Conservation (phyloP, 805 yeast species). For the Candida methanosorbosa region DNA sequence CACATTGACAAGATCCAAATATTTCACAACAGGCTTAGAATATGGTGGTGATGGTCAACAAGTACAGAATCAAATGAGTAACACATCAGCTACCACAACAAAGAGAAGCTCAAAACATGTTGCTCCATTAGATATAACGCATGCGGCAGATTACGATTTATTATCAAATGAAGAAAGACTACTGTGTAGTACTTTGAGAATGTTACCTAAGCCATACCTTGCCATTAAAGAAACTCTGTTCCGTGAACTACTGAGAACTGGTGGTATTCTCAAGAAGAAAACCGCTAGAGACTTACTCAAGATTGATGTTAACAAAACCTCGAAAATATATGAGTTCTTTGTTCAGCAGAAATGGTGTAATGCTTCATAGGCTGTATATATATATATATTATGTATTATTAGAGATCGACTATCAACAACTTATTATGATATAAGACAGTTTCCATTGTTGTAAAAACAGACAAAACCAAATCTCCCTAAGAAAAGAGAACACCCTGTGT, state of each 20-base stretch:
- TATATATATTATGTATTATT: too few species aligned
- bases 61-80: conserved; percentile 6
- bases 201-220: conserved; percentile 87
- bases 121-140: conserved; percentile 59
- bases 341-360: conserved; percentile 83
- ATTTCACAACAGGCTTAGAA: not conserved
- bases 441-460: too few species aligned
- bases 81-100: conserved; percentile 19
- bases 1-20: conserved; percentile 1
- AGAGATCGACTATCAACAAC: too few species aligned
- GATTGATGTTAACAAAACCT: conserved; percentile 80
- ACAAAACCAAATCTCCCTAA: too few species aligned
- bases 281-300: conserved; percentile 78
- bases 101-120: conserved; percentile 29
- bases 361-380: conserved; percentile 11
- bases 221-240: conserved; percentile 87
- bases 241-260: conserved; percentile 77
- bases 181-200: conserved; percentile 73
- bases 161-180: conserved; percentile 83
- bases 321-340: conserved; percentile 86
- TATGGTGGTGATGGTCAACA: not conserved
- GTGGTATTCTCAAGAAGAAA: conserved; percentile 76
- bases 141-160: conserved; percentile 74
- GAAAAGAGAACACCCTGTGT: too few species aligned
- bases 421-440: too few species aligned